Evolutionary conservation across 1,139 yeast genomes (phyloP), one percentile per base, ranked within the genome.

Genomic region (Taphrina wiesneri): DNA sequence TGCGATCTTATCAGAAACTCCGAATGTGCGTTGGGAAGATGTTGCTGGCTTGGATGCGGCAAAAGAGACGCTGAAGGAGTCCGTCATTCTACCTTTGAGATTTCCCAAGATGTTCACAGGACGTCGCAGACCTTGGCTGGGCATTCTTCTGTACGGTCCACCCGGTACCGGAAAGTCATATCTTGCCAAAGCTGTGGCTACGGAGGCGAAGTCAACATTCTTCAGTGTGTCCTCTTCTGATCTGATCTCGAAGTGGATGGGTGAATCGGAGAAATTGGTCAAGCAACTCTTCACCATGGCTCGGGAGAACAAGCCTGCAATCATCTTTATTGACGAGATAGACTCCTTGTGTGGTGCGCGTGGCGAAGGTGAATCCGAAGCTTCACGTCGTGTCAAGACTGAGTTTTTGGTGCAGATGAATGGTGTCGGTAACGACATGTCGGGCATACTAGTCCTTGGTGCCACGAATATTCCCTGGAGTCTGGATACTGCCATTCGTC

Each of bases 381-480:
- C 99, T 0, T 86, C 92, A 60, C 84, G 99, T 75, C 86, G 99
- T 79, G 92, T 95, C 74, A 93, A 95, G 76, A 95, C 99, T 0
- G 99, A 95, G 76, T 81, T 95, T 66, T 82, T 95, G 73, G 98
- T 95, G 7, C 99, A 95, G 76, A 95, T 95, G 99, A 93, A 93
- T 76, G 99, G 99, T 72, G 99, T 95, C 5, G 99, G 99, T 15
- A 92, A 90, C 75, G 99, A 95, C 75, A 80, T 96, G 0, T 82
- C 83, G 62, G 99, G 99, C 7, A 98, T 95, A 1, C 80, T 95
- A 52, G 99, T 95, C 0, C 80, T 95, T 63, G 99, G 99, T 28
- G 99, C 99, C 1, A 95, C 99, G 3, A 95, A 95, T 76, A 93
- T 95, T 68, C 99, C 99, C 21, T 95, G 99, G 99, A 97, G 93